Evolutionary conservation across 2,329 filamentous ascomycete genomes (phyloP).

Genomic region (Talaromyces atroroseus): DNA sequence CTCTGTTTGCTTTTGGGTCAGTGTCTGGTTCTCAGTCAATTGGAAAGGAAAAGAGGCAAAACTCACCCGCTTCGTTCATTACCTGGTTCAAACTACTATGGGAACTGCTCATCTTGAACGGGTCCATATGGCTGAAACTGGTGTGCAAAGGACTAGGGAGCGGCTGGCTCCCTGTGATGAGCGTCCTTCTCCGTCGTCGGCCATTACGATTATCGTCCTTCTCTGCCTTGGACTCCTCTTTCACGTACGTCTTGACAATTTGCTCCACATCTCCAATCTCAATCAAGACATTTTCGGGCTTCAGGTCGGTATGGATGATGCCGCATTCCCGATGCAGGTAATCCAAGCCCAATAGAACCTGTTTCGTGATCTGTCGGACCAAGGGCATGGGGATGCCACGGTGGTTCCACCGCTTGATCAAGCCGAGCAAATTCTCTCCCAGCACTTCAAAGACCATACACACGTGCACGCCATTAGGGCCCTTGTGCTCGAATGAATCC

Average conservation of each 20-base stretch:
- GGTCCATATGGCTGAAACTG: slow-evolving; percentile 74
- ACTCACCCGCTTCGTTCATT: slow-evolving; percentile 63
- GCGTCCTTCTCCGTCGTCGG: slow-evolving; percentile 77
- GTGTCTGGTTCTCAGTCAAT: slow-evolving; percentile 39
- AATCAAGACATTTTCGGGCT: slow-evolving; percentile 96
- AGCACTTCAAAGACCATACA: slow-evolving; percentile 99
- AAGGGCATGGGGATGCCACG: slow-evolving; percentile 92
- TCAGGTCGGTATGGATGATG: slow-evolving; percentile 96
- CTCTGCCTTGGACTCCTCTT: slow-evolving; percentile 59
- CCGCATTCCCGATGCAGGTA: slow-evolving; percentile 97
- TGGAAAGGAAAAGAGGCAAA: slow-evolving; percentile 20
- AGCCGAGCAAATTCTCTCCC: slow-evolving; percentile 85
- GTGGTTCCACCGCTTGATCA: slow-evolving; percentile 99
- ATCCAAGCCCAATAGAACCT: slow-evolving; percentile 89
- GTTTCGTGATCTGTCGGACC: slow-evolving; percentile 98
- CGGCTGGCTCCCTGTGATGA: slow-evolving; percentile 96
- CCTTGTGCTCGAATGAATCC: slow-evolving; percentile 96
- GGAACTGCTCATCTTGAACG: slow-evolving; percentile 56
- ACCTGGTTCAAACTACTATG: slow-evolving; percentile 78
- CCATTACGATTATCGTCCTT: slow-evolving; percentile 88
- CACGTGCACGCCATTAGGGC: slow-evolving; percentile 90
- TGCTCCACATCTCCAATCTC: slow-evolving; percentile 99
- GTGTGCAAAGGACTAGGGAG: slow-evolving; percentile 91
- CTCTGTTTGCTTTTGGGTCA: slow-evolving; percentile 45
- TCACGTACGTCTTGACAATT: slow-evolving; percentile 93